A percentile compares a stretch with the other conserved stretches of the same genome.
phyloP scores from a whole-genome alignment of 331 rosid species.

The Rosa hybrid region DNA sequence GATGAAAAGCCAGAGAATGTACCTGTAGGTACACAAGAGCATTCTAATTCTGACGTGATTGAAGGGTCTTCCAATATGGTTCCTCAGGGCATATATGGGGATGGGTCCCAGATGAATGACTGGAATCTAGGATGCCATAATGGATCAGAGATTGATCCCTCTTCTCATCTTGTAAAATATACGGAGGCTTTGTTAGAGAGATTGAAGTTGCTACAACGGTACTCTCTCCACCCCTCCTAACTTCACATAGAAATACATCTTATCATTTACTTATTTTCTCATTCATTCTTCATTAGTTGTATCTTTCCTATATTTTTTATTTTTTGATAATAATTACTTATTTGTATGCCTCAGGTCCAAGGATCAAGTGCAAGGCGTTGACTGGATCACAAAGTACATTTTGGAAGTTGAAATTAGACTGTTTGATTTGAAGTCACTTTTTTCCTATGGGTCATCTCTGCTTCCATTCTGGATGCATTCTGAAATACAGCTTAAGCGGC shows the following conservation, averaged over 20 bases:
- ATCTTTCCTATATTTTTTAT: not conserved
- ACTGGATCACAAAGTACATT: slow-evolving; percentile 49
- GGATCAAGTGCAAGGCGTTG: slow-evolving; percentile 39
- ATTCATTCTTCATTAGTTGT: not conserved
- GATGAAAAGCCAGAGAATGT: slow-evolving; percentile 33
- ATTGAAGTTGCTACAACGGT: slow-evolving; percentile 66
- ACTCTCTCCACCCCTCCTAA: not conserved
- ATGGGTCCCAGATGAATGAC: slow-evolving; percentile 46
- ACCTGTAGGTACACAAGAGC: slow-evolving; percentile 34
- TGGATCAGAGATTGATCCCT: slow-evolving; percentile 45
- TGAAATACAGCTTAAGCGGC: slow-evolving; percentile 59
- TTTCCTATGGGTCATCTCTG: slow-evolving; percentile 61
- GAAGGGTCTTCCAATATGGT: slow-evolving; percentile 28
- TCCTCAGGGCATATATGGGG: slow-evolving; percentile 35
- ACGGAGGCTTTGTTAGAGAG: slow-evolving; percentile 66
- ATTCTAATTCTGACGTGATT: slow-evolving; percentile 35
- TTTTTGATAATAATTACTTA: not conserved
- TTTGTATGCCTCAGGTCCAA: slow-evolving; percentile 54
- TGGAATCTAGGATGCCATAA: slow-evolving; percentile 34
- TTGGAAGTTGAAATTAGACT: slow-evolving; percentile 85
- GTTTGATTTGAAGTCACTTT: slow-evolving; percentile 70
- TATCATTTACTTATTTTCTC: not conserved
- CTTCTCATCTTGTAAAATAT: slow-evolving; percentile 51
- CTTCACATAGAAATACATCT: not conserved
- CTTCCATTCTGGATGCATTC: slow-evolving; percentile 92